Evolutionary conservation across 192 early-diverging fungal species (phyloP), one percentile per base, ranked within the genome.

Genomic region (Coemansia sp.): DNA sequence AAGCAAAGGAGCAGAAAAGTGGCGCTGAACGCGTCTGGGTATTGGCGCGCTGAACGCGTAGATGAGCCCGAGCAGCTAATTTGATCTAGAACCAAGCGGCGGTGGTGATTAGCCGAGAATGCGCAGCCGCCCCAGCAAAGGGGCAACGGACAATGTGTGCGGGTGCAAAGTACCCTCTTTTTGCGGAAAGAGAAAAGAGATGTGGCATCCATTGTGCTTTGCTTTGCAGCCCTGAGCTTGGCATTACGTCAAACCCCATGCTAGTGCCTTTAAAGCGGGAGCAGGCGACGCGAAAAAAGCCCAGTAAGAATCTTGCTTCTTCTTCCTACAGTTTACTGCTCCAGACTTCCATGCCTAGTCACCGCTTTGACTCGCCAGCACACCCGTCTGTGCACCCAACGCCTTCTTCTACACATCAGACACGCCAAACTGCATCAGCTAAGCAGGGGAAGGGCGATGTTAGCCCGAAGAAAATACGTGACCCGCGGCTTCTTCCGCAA

Each of bases 401-500:
- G 36, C 59, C 31, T 9, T 60, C 36, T 16, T 63, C 62, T 0
- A 31, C 21, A 18, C 61, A 46, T 2, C 40, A 42, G 33, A 0
- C 62, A 26, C 46, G 21, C 34, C 62, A 33, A 5, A 9, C 51
- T 39, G 9, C 53, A 20, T 26, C 65, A 45, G 33, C 26, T 42
- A 61, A 42, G 35, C 51, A 26, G 20, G n/a, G 9, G 34, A 42
- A 18, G 33, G 40, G n/a, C 24, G 43, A 9, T 48, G 38, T 14
- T 28, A 13, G 18, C 23, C 67, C 40, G 28, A 43, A 60, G 60
- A 60, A 66, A 33, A 61, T 48, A n/a, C 77, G 71, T 23, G 65
- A 79, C 55, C 77, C 77, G 11, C 60, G 37, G 31, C 18, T 53
- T 20, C 65, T 79, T 23, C 37, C 33, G 61, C 60, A 64, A 31